These are phyloP conservation scores for Wickerhamiella slavikovae DNA, from an alignment of 805 yeast species.

Conservation along the genomic window DNA sequence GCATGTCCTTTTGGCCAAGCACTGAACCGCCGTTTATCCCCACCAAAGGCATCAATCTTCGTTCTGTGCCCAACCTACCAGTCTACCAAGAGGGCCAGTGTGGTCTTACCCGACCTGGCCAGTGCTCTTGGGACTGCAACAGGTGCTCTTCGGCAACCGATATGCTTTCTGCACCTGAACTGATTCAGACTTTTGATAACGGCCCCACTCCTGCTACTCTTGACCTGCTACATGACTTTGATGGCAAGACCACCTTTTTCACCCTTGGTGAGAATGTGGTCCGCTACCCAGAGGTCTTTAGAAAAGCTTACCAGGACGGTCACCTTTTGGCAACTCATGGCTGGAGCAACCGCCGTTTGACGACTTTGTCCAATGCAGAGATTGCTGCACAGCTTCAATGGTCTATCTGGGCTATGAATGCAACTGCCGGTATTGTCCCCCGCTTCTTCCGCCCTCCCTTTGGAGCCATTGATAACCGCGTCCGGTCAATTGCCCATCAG, in stretches of 20 bases:
- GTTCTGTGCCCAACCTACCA: not conserved
- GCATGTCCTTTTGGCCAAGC: slow-evolving; percentile 66
- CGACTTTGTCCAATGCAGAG: slow-evolving; percentile 55
- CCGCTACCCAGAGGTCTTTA: slow-evolving; percentile 52
- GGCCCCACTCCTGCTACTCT: slow-evolving; percentile 71
- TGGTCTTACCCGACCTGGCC: slow-evolving; percentile 22
- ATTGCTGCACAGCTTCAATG: slow-evolving; percentile 80
- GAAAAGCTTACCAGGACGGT: slow-evolving; percentile 33
- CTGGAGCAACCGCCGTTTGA: slow-evolving; percentile 79
- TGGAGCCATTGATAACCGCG: slow-evolving; percentile 82
- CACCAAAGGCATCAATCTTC: slow-evolving; percentile 1
- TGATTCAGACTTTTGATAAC: slow-evolving; percentile 86
- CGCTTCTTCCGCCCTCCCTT: slow-evolving; percentile 93
- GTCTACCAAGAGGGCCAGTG: slow-evolving; percentile 28
- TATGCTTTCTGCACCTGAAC: slow-evolving; percentile 45
- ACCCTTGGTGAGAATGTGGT: slow-evolving; percentile 69
- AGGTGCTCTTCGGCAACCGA: slow-evolving; percentile 63
- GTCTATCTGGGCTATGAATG: slow-evolving; percentile 97
- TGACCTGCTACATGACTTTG: slow-evolving; percentile 32
- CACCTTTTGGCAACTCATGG: slow-evolving; percentile 79
- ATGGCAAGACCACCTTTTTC: slow-evolving; percentile 54
- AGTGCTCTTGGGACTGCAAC: slow-evolving; percentile 74
- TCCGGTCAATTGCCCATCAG: slow-evolving; percentile 55
- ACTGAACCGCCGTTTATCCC: slow-evolving; percentile 59
- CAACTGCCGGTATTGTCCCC: slow-evolving; percentile 71